Conservation (phyloP, 1,139 yeast genomes). For the Arxiozyma slooffiae region DNA sequence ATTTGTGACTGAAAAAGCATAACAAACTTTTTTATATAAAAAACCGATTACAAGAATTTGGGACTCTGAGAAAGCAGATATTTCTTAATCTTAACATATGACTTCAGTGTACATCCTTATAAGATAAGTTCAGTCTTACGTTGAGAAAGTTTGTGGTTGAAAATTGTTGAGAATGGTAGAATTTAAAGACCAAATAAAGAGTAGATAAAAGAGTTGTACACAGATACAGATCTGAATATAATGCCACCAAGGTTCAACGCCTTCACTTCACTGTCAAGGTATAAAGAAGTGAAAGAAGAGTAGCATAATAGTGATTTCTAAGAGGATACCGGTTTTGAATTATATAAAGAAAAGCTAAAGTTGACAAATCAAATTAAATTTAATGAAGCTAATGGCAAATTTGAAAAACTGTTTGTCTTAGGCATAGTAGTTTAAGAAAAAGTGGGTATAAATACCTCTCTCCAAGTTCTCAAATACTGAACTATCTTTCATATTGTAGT, state of each 20-base stretch:
- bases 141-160: too few relatives aligned
- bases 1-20: too few relatives aligned
- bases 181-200: background rate
- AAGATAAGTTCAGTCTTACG: too few relatives aligned
- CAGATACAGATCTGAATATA: background rate
- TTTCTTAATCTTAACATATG: too few relatives aligned
- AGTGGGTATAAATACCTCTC: constrained; percentile 39
- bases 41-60: too few relatives aligned
- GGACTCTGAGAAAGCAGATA: too few relatives aligned
- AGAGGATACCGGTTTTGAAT: constrained; percentile 76
- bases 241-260: constrained; percentile 65
- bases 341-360: constrained; percentile 60
- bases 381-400: constrained; percentile 43
- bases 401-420: constrained; percentile 54
- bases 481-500: constrained; percentile 72
- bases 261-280: constrained; percentile 66
- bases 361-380: constrained; percentile 45
- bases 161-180: too few relatives aligned
- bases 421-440: constrained; percentile 51
- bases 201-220: background rate
- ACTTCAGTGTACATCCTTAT: too few relatives aligned
- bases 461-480: constrained; percentile 60
- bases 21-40: too few relatives aligned
- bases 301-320: constrained; percentile 79
- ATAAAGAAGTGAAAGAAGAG: constrained; percentile 57